phyloP scores from a whole-genome alignment of 2,329 filamentous ascomycete species.

The Mollisiaceae sp. region DNA sequence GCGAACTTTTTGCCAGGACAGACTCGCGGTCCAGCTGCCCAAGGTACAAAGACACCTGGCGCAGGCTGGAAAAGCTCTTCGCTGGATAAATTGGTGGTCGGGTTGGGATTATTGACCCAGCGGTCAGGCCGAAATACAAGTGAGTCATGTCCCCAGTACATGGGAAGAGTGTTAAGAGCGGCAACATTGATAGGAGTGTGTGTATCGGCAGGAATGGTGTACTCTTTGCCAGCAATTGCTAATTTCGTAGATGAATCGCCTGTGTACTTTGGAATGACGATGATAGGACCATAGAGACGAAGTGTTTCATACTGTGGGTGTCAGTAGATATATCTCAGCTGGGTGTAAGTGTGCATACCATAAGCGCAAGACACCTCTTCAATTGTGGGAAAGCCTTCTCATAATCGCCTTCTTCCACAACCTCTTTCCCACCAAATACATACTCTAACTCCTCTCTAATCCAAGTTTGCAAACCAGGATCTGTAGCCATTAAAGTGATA shows the following conservation, averaged over 20 bases:
- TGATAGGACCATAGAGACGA: constrained; percentile 58
- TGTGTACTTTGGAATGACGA: constrained; percentile 57
- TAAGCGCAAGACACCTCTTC: constrained; percentile 47
- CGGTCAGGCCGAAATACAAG: constrained; percentile 25
- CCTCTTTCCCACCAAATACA: constrained; percentile 35
- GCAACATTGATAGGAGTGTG: constrained; percentile 19
- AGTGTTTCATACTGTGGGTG: constrained; percentile 49
- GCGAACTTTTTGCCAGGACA: constrained; percentile 35
- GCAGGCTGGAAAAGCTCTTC: constrained; percentile 17
- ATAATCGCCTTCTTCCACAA: constrained; percentile 44
- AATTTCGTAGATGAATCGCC: constrained; percentile 27
- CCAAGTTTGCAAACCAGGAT: constrained; percentile 31
- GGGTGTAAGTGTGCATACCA: constrained; percentile 35
- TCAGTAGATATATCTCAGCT: background rate
- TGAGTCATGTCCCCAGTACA: constrained; percentile 30
- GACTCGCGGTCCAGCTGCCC: constrained; percentile 26
- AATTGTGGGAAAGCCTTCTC: constrained; percentile 47
- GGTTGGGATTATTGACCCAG: constrained; percentile 23
- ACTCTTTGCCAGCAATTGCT: constrained; percentile 8
- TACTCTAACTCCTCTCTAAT: constrained; percentile 32
- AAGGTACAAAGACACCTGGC: constrained; percentile 26
- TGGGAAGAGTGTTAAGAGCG: constrained; percentile 21
- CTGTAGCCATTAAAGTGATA: constrained; percentile 34
- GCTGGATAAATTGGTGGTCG: background rate
- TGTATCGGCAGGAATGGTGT: constrained; percentile 38